A percentile compares a stretch with the other conserved stretches of the same genome.
phyloP scores from a whole-genome alignment of 768 basidiomycete species.

The Kwoniella bestiolae region DNA sequence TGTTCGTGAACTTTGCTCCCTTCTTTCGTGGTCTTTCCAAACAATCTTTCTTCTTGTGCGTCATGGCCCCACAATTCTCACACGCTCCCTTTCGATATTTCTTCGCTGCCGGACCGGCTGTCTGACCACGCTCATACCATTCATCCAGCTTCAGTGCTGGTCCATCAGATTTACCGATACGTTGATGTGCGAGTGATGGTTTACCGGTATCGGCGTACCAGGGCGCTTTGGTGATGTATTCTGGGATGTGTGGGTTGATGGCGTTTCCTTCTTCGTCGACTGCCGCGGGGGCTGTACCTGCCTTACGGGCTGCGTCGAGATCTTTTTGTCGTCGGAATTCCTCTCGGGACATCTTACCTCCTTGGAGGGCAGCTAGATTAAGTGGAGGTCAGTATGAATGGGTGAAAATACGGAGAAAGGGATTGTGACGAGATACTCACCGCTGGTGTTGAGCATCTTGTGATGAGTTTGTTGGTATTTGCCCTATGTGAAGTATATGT shows the following conservation, averaged over 20 bases:
- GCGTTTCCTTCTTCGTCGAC: conserved; percentile 92
- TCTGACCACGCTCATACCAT: conserved; percentile 83
- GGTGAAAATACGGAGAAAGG: not conserved
- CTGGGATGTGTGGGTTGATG: conserved; percentile 99
- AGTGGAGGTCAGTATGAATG: conserved; percentile 9
- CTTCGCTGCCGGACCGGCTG: conserved; percentile 81
- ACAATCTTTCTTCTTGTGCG: conserved; percentile 88
- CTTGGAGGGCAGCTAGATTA: conserved; percentile 26
- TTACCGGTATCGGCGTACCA: conserved; percentile 97
- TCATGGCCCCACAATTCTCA: conserved; percentile 97
- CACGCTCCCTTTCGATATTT: conserved; percentile 98
- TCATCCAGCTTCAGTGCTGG: conserved; percentile 73
- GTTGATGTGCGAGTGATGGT: conserved; percentile 92
- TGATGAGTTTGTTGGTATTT: not conserved
- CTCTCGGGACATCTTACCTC: conserved; percentile 86
- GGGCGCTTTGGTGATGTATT: conserved; percentile 97
- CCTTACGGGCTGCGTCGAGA: conserved; percentile 96
- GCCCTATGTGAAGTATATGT: not conserved
- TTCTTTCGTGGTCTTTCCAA: conserved; percentile 94
- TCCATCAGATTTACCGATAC: conserved; percentile 67
- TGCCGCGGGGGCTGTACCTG: conserved; percentile 94
- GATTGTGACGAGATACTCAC: conserved; percentile 4
- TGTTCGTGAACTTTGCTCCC: conserved; percentile 90
- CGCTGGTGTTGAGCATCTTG: conserved; percentile 20
- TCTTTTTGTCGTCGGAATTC: conserved; percentile 95